These are phyloP conservation scores for Rhodotorula mucilaginosa DNA, from an alignment of 1,284 basidiomycete species.

Conservation along the genomic window DNA sequence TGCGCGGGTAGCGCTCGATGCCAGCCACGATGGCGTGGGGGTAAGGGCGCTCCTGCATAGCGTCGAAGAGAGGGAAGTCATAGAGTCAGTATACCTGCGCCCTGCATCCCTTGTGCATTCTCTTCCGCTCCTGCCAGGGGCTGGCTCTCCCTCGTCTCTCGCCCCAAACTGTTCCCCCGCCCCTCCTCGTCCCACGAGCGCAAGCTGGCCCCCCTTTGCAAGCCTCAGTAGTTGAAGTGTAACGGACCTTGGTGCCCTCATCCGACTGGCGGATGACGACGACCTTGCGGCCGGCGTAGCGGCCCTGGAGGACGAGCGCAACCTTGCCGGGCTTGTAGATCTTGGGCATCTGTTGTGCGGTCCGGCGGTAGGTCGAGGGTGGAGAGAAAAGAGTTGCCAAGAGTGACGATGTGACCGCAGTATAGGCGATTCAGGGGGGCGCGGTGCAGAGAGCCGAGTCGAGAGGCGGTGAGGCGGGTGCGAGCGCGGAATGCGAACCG, in stretches of 20 bases:
- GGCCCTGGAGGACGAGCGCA: constrained; percentile 92
- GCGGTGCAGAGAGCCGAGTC: neutral
- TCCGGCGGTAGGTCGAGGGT: neutral
- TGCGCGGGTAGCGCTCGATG: constrained; percentile 91
- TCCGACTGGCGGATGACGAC: constrained; percentile 85
- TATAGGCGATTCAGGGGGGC: neutral
- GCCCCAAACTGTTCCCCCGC: neutral
- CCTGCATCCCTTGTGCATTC: neutral
- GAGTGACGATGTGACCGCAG: neutral
- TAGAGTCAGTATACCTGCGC: neutral
- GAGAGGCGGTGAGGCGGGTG: neutral
- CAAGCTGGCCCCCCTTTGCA: neutral
- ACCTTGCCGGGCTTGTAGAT: constrained; percentile 98
- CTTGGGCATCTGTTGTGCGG: constrained; percentile 40
- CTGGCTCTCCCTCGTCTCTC: neutral
- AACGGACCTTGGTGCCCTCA: constrained; percentile 74
- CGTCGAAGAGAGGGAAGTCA: neutral
- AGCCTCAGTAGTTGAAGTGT: too few species aligned
- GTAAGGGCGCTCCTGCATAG: constrained; percentile 54
- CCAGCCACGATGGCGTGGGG: constrained; percentile 95
- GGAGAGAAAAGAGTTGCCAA: too few species aligned
- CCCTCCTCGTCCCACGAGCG: neutral
- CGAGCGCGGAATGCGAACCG: neutral
- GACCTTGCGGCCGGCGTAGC: constrained; percentile 91
- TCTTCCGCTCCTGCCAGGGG: neutral